Percentiles rank a stretch among this genome's conserved stretches.
Conservation (phyloP, 805 yeast species). For the Saccharomycodes ludwigii region DNA sequence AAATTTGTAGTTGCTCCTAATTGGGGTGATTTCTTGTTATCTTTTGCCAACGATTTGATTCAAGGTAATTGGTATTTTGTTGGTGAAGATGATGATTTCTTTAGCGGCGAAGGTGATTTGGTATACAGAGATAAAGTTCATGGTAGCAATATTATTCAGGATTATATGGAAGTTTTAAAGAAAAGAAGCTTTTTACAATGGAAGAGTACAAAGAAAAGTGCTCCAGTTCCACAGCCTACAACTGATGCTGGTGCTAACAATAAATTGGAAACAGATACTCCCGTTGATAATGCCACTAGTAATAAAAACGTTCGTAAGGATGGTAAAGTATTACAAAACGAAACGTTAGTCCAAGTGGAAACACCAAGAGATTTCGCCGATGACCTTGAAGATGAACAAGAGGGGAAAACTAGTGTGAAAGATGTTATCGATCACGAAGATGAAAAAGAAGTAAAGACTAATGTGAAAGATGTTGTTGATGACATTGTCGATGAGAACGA, state of each 20-base stretch:
- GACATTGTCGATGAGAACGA: constrained; percentile 1
- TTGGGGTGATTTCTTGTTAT: constrained; percentile 79
- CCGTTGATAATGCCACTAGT: too few relatives aligned
- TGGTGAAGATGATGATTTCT: constrained; percentile 43
- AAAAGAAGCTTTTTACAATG: constrained; percentile 19
- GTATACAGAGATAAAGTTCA: constrained; percentile 48
- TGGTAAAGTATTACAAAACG: background rate
- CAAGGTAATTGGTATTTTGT: constrained; percentile 67
- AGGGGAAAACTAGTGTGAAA: constrained; percentile 4
- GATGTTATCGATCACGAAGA: constrained; percentile 6
- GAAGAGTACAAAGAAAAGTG: constrained; percentile 6
- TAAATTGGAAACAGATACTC: constrained; percentile 1
- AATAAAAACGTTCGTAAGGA: too few relatives aligned
- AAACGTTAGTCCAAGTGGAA: background rate
- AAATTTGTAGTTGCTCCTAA: constrained; percentile 77
- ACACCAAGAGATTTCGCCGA: constrained; percentile 3
- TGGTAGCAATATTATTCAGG: constrained; percentile 33
- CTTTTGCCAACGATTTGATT: constrained; percentile 80
- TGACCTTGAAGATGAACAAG: constrained; percentile 3
- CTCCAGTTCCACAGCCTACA: constrained; percentile 4
- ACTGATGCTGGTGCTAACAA: constrained; percentile 3
- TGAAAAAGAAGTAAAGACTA: constrained; percentile 11
- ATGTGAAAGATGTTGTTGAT: constrained; percentile 6
- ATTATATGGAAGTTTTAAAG: constrained; percentile 29
- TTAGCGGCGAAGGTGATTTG: constrained; percentile 63